Evolutionary conservation across 2,329 filamentous ascomycete genomes (phyloP).

Genomic region (Sordariomycetes sp.): DNA sequence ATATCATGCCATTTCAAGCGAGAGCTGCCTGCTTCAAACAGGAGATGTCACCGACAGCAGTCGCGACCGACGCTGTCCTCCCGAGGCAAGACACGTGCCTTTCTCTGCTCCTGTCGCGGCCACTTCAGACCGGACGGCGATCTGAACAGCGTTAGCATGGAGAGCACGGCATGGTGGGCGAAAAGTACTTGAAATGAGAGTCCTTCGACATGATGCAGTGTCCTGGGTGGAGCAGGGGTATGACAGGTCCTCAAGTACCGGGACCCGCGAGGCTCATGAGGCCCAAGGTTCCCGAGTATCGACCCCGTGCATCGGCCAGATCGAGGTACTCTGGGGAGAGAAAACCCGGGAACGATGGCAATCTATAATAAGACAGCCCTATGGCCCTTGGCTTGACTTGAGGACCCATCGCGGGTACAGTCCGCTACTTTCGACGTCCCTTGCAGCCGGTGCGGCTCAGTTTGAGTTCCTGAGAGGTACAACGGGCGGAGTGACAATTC

Average conservation of each 20-base stretch:
- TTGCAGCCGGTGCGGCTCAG: background rate
- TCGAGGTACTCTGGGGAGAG: background rate
- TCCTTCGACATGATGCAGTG: conserved; percentile 2
- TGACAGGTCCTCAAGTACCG: conserved; percentile 1
- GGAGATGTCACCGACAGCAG: background rate
- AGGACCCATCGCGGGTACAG: background rate
- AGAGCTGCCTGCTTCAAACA: background rate
- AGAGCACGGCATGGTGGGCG: background rate
- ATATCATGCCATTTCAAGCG: background rate
- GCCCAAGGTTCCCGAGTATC: background rate
- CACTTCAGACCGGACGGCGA: background rate
- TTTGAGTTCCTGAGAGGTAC: background rate
- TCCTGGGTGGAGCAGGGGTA: conserved; percentile 1
- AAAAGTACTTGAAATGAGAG: background rate
- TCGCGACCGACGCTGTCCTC: background rate
- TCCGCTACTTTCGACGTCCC: background rate
- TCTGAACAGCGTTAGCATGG: background rate
- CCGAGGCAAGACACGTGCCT: background rate
- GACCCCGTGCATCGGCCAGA: background rate
- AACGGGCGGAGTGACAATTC: background rate
- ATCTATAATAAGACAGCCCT: conserved; percentile 5
- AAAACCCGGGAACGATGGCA: conserved; percentile 1
- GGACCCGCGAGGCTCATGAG: conserved; percentile 3
- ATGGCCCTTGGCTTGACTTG: background rate
- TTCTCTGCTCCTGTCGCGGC: background rate